A percentile compares a stretch with the other conserved stretches of the same genome.
These are phyloP conservation scores for Silene latifolia DNA, from an alignment of 148 eudicot species.

Conservation along the genomic window DNA sequence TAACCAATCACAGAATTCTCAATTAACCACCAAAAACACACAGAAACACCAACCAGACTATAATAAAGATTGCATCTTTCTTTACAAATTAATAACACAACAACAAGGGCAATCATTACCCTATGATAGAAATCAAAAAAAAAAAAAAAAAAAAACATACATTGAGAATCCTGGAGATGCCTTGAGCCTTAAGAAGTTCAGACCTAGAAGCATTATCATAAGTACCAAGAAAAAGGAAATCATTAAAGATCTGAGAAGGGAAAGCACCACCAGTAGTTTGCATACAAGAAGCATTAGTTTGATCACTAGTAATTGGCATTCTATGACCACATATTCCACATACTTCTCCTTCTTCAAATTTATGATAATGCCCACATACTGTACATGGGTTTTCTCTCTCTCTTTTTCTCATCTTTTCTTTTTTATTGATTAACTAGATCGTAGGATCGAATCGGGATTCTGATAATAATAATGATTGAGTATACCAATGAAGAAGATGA, in stretches of 20 bases:
- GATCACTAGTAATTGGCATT: slow-evolving; percentile 45
- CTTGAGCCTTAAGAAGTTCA: slow-evolving; percentile 78
- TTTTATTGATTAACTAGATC: not conserved
- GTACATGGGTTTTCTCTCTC: slow-evolving; percentile 92
- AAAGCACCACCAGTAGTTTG: slow-evolving; percentile 59
- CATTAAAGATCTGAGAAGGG: slow-evolving; percentile 87
- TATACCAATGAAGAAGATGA: not conserved
- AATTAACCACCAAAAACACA: no score
- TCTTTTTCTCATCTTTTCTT: slow-evolving; percentile 63
- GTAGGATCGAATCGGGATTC: no score
- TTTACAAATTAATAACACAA: not conserved
- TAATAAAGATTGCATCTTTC: no score
- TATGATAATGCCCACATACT: slow-evolving; percentile 92
- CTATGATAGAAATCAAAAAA: no score
- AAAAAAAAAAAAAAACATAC: slow-evolving; percentile 25
- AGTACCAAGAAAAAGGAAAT: slow-evolving; percentile 74
- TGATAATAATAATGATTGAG: not conserved
- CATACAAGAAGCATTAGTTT: slow-evolving; percentile 7
- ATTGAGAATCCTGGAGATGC: slow-evolving; percentile 83
- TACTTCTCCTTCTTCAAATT: slow-evolving; percentile 91
- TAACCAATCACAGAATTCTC: no score
- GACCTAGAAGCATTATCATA: slow-evolving; percentile 89
- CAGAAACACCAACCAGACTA: no score
- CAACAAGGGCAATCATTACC: no score
- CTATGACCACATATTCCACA: slow-evolving; percentile 91